Percentiles rank a stretch among this genome's conserved stretches.
Evolutionary conservation across 768 basidiomycete species (phyloP).

Genomic region (Pulveroboletus sp.): DNA sequence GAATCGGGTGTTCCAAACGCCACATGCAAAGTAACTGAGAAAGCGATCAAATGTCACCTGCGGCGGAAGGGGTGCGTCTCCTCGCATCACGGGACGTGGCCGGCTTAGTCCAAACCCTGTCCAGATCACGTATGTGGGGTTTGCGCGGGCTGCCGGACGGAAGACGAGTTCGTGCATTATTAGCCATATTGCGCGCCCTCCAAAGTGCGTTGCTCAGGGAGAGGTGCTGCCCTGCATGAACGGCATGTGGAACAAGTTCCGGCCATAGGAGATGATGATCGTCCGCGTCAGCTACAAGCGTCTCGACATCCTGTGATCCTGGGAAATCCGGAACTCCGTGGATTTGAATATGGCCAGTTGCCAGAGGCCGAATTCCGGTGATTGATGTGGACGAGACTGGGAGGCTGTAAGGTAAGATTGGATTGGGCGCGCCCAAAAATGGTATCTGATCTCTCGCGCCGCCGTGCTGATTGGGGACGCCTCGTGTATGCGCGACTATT

Average conservation of each 20-base stretch:
- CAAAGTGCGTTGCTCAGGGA: slow-evolving; percentile 2
- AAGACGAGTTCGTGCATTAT: slow-evolving; percentile 10
- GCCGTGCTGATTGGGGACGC: slow-evolving; percentile 7
- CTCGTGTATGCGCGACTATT: slow-evolving; percentile 6
- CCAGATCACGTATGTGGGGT: slow-evolving; percentile 16
- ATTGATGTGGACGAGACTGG: slow-evolving; percentile 3
- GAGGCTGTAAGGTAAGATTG: slow-evolving; percentile 7
- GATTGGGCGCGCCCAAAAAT: slow-evolving; percentile 5
- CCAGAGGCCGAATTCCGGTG: slow-evolving; percentile 8
- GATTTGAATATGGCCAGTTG: slow-evolving; percentile 5
- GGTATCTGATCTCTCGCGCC: slow-evolving; percentile 12
- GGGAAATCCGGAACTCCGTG: slow-evolving; percentile 27
- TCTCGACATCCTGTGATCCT: slow-evolving; percentile 16
- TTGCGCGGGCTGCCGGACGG: slow-evolving; percentile 20
- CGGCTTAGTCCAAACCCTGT: slow-evolving; percentile 24
- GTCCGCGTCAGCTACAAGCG: slow-evolving; percentile 6
- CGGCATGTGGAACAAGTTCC: slow-evolving; percentile 4
- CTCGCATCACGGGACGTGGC: slow-evolving; percentile 24
- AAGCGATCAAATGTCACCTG: slow-evolving; percentile 27
- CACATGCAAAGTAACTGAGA: slow-evolving; percentile 7
- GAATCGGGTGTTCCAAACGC: slow-evolving; percentile 3
- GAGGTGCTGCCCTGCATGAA: slow-evolving; percentile 1
- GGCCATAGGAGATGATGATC: slow-evolving; percentile 2
- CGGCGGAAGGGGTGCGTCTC: slow-evolving; percentile 31
- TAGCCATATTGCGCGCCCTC: slow-evolving; percentile 12